Base-by-base conservation (phyloP, 306 rosid genomes). In the Potentilla sterilis region DNA sequence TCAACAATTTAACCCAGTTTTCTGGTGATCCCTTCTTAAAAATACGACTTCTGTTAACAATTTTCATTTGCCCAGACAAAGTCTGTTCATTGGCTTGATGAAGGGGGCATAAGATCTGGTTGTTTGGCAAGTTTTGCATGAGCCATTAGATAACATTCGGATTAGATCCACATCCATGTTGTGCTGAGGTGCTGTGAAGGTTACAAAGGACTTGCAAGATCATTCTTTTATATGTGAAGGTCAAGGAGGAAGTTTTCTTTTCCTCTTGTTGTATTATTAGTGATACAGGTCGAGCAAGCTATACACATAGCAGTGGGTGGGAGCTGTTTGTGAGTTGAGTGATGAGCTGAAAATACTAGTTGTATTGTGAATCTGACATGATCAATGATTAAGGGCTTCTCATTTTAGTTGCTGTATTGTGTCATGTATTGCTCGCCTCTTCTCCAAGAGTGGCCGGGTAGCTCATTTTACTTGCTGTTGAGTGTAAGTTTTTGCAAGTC, bases 11-110 rank as follows among this genome's bases (percentile, higher is more conserved):
- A 1, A 51, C 38, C 14, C 34, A 24, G 8, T 58, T 11, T 42
- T 43, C 9, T 43, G 11, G 40, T 42, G 24, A 69, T 46, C 35
- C 66, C 5, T 3, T 37, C 40, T 37, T 21, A 44, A 28, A 28
- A 28, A 34, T 67, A 75, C 42, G 65, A 69, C 73, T 79, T 46
- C 15, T 67, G 75, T 78, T 85, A 38, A 75, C 79, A 28, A 46
- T 61, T 70, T 46, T 64, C 79, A 67, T 75, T 68, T 48, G 14
- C 63, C 81, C 95, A 94, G 98, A 92, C 76, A 94, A 92, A 88
- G 88, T 94, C 61, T 94, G 98, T 80, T 94, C 96, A 67, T 66
- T 82, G 78, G 93, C 93, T 70, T 94, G 89, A 85, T 70, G 48
- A 78, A 78, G 70, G 55, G 70, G 43, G 40, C 22, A 69, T 64